phyloP scores from a whole-genome alignment of 805 yeast species.

The Wickerhamomyces rabaulensis region DNA sequence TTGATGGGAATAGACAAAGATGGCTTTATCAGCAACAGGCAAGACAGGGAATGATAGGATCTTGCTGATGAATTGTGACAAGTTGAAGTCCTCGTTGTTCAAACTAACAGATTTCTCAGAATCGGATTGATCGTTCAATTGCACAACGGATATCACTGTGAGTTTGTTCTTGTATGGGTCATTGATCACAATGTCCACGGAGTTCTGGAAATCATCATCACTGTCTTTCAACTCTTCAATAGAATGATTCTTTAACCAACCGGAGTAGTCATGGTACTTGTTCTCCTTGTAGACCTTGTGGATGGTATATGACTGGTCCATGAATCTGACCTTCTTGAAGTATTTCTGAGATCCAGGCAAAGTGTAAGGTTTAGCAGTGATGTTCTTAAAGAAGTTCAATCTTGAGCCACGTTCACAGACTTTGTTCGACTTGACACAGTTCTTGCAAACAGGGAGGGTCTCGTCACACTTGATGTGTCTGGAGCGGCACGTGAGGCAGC shows the following conservation, averaged over 20 bases:
- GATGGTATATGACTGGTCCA: slow-evolving; percentile 19
- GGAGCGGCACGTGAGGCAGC: slow-evolving; percentile 55
- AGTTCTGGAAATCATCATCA: slow-evolving; percentile 12
- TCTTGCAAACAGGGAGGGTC: slow-evolving; percentile 47
- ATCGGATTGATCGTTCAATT: slow-evolving; percentile 7
- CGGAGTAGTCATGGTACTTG: slow-evolving; percentile 14
- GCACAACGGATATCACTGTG: background rate
- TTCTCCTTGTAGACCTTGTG: slow-evolving; percentile 14
- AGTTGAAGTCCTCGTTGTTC: background rate
- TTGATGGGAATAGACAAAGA: slow-evolving; percentile 10
- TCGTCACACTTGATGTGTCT: slow-evolving; percentile 63
- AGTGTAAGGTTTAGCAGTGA: slow-evolving; percentile 12
- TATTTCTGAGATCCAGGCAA: background rate
- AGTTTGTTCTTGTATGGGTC: slow-evolving; percentile 1
- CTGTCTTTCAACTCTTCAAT: slow-evolving; percentile 13
- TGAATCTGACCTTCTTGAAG: slow-evolving; percentile 2
- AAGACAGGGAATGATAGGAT: slow-evolving; percentile 3
- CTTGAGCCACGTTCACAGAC: slow-evolving; percentile 43
- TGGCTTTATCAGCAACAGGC: background rate
- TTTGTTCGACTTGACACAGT: slow-evolving; percentile 42
- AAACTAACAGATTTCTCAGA: slow-evolving; percentile 5
- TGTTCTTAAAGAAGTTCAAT: slow-evolving; percentile 35
- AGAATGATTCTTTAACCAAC: slow-evolving; percentile 14
- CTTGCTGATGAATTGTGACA: slow-evolving; percentile 7
- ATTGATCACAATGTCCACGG: slow-evolving; percentile 1